Evolutionary conservation across 768 basidiomycete genomes (phyloP), one percentile per base, ranked within the genome.

Genomic region (Pleurotus tuber-regium): DNA sequence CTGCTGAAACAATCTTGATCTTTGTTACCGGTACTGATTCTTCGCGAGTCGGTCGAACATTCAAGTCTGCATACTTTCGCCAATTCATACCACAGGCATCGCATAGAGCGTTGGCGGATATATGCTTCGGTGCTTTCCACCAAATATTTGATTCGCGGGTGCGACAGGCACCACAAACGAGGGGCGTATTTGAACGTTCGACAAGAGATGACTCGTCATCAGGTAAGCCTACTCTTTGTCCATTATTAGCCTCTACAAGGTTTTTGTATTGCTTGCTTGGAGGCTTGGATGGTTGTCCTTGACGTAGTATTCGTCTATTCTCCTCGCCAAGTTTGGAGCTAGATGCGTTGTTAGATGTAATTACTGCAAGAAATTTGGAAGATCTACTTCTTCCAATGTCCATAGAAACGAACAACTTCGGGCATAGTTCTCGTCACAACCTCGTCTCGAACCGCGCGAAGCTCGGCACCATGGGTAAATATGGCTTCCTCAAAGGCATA

Each of bases 81-180:
- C 92, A 97, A 57, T 87, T 88, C 39, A 83, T 79, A 10, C 93
- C 93, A 61, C 93, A 97, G 24, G 67, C 75, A 40, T 95, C 90
- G 63, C 93, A 97, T 48, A 96, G 81, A 31, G 92, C 79, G 53
- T 76, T 78, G 1, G 87, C 87, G 0, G 76, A 66, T n/a, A 95
- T 77, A 18, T 87, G 89, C 63, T 90, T 90, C 2, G 93, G 94
- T 11, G 92, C 92, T 64, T 89, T 90, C 92, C 92, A 97, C 93
- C 93, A 97, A 2, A 68, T 70, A 30, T 75, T 75, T 4, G 88
- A 88, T 54, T 92, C 89, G 50, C 85, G 83, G 5, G 88, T 89
- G 43, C 87, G 76, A 65, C 93, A 97, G 2, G 90, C 89, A 29
- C 89, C 92, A 61, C 93, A 97, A 54, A 75, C 80, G 36, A 36